phyloP scores from a whole-genome alignment of 352 stramenopile genomes.

The Phytophthora foliorum region DNA sequence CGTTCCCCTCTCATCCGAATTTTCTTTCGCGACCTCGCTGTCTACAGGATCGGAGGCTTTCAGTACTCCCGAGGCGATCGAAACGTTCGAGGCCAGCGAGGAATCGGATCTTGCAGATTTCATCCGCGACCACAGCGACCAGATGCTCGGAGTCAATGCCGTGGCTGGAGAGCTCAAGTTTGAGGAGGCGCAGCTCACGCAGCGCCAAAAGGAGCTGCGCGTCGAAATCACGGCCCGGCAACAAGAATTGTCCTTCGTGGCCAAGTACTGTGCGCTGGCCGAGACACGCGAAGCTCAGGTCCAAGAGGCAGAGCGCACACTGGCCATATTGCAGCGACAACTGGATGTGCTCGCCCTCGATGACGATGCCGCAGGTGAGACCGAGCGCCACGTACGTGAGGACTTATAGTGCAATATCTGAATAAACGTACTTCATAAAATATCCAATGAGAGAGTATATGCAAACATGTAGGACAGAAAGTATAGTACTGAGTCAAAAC shows the following conservation, averaged over 20 bases:
- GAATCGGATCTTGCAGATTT: slow-evolving; percentile 44
- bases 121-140: slow-evolving; percentile 30
- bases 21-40: slow-evolving; percentile 20
- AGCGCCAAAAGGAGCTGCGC: slow-evolving; percentile 61
- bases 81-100: slow-evolving; percentile 40
- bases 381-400: slow-evolving; percentile 14
- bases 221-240: slow-evolving; percentile 42
- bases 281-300: slow-evolving; percentile 46
- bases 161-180: slow-evolving; percentile 47
- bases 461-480: too few relatives aligned
- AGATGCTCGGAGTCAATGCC: slow-evolving; percentile 36
- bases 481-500: too few relatives aligned
- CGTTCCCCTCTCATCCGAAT: slow-evolving; percentile 5
- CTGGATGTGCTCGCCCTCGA: slow-evolving; percentile 25
- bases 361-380: neutral
- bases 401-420: neutral
- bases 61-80: slow-evolving; percentile 35
- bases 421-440: neutral
- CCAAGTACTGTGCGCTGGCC: slow-evolving; percentile 48
- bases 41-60: slow-evolving; percentile 35
- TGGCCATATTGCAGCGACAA: slow-evolving; percentile 53
- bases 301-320: slow-evolving; percentile 50
- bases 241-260: slow-evolving; percentile 44
- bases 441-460: too few relatives aligned
- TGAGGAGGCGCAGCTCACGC: slow-evolving; percentile 54